A percentile compares a stretch with the other conserved stretches of the same genome.
Evolutionary conservation across 305 asterid species (phyloP).

Genomic region (Fraxinus ornus): DNA sequence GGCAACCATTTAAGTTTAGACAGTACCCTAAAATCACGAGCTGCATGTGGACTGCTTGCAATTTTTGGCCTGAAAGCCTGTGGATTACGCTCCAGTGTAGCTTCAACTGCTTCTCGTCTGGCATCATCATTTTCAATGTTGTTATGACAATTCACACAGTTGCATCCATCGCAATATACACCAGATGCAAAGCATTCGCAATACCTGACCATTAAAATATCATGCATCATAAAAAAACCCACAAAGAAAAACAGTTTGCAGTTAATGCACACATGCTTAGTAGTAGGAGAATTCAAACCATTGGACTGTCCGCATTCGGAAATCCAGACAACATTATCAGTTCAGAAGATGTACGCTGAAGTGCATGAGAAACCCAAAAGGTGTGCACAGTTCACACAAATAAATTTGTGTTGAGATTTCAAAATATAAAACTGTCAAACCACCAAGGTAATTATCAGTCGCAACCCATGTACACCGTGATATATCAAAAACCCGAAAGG

Average conservation of each 20-base stretch:
- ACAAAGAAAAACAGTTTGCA: neutral
- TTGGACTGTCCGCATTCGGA: neutral
- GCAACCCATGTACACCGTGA: neutral
- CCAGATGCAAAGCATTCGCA: slow-evolving; percentile 99
- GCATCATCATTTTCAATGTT: slow-evolving; percentile 84
- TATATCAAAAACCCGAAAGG: neutral
- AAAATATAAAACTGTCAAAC: neutral
- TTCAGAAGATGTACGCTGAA: neutral
- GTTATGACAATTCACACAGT: slow-evolving; percentile 87
- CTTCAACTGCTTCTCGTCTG: slow-evolving; percentile 91
- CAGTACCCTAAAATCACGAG: slow-evolving; percentile 75
- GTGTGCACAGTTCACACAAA: neutral
- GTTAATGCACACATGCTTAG: neutral
- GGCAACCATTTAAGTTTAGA: slow-evolving; percentile 19
- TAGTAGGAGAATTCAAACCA: neutral
- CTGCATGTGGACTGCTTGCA: slow-evolving; percentile 89
- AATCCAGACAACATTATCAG: neutral
- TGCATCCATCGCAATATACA: slow-evolving; percentile 88
- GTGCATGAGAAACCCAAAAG: slow-evolving; percentile 2
- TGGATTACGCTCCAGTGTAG: slow-evolving; percentile 93
- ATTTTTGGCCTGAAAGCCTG: slow-evolving; percentile 96
- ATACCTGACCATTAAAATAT: slow-evolving; percentile 54
- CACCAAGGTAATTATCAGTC: slow-evolving; percentile 9
- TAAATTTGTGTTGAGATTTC: neutral
- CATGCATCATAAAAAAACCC: slow-evolving; percentile 10